These are phyloP conservation scores for Micractinium conductrix DNA, from an alignment of 139 green algal genomes.

Conservation along the genomic window DNA sequence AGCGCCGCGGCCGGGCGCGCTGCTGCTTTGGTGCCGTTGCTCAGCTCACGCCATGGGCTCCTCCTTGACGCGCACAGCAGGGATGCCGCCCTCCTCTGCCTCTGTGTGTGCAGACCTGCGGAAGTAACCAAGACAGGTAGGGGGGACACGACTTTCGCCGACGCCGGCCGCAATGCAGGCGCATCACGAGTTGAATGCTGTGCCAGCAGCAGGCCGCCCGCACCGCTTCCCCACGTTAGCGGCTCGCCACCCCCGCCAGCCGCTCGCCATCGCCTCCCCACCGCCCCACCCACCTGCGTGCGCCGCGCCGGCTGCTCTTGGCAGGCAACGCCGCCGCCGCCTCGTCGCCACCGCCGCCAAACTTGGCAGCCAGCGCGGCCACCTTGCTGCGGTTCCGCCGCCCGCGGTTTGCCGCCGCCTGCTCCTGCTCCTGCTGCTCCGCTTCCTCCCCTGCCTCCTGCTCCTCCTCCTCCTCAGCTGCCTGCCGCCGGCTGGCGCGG, in stretches of 20 bases:
- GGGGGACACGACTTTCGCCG: background rate
- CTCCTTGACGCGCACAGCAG: constrained; percentile 13
- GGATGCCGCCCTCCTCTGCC: background rate
- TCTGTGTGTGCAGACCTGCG: constrained; percentile 9
- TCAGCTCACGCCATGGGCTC: constrained; percentile 1
- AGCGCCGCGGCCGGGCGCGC: too few relatives aligned
- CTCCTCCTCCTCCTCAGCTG: background rate
- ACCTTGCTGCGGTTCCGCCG: constrained; percentile 23
- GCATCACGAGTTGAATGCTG: background rate
- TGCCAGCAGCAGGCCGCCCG: background rate
- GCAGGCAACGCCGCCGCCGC: background rate
- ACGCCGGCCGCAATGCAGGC: background rate
- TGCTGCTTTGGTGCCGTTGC: too few relatives aligned
- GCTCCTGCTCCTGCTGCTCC: constrained; percentile 21
- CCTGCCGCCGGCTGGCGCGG: background rate
- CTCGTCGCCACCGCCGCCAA: background rate
- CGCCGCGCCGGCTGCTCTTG: constrained; percentile 19
- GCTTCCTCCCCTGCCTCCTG: background rate
- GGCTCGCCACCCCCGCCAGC: too few relatives aligned
- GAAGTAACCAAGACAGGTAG: background rate
- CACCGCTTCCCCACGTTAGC: background rate
- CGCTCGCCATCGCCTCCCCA: background rate
- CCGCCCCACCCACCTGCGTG: background rate
- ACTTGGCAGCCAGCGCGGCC: constrained; percentile 7
- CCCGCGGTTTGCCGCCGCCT: constrained; percentile 6